A percentile compares a stretch with the other conserved stretches of the same genome.
Conservation (phyloP, 1,284 basidiomycete species). For the Lignosus rhinocerotis region DNA sequence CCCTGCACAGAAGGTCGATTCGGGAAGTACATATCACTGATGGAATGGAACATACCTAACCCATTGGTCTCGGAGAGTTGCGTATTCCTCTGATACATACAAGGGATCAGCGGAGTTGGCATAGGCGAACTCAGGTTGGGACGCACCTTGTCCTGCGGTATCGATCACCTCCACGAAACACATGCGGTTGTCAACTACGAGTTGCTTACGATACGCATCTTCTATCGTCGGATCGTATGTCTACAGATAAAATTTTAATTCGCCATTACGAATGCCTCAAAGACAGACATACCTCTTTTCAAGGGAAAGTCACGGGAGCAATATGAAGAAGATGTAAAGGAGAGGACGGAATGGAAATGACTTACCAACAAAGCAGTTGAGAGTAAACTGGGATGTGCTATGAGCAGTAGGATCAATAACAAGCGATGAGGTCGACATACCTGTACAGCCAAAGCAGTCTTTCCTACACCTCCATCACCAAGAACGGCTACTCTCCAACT, state of each 20-base stretch:
- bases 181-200: conserved; percentile 89
- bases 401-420: conserved; percentile 16
- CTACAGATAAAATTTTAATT: conserved; percentile 37
- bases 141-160: conserved; percentile 89
- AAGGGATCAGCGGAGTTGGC: conserved; percentile 11
- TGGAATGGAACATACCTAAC: conserved; percentile 69
- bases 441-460: conserved; percentile 95
- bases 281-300: conserved; percentile 22
- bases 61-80: conserved; percentile 98
- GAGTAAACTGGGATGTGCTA: conserved; percentile 66
- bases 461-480: conserved; percentile 97
- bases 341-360: conserved; percentile 12
- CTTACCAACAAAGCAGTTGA: conserved; percentile 90
- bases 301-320: conserved; percentile 17
- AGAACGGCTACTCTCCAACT: conserved; percentile 93
- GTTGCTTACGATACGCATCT: conserved; percentile 91
- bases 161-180: conserved; percentile 93
- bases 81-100: conserved; percentile 82
- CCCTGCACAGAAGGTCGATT: conserved; percentile 50
- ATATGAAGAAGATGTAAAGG: conserved; percentile 23
- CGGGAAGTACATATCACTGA: conserved; percentile 2
- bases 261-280: background rate
- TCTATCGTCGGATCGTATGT: conserved; percentile 94
- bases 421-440: conserved; percentile 44
- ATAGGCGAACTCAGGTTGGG: conserved; percentile 12